A percentile compares a stretch with the other conserved stretches of the same genome.
Conservation (phyloP, 2,329 filamentous ascomycete genomes). For the Aspergillus fijiensis region DNA sequence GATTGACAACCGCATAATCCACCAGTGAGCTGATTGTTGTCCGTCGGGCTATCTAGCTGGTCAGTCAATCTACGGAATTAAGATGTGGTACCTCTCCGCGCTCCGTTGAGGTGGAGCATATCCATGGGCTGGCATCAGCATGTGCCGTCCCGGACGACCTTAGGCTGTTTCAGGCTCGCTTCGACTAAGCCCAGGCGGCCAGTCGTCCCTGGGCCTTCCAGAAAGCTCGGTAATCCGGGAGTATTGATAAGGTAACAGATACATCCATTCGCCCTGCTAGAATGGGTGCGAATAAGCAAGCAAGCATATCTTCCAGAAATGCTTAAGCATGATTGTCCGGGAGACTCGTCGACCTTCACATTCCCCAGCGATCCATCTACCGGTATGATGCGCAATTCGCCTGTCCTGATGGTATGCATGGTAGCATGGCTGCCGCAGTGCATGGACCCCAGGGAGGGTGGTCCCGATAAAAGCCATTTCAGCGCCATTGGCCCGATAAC, state of each 20-base stretch:
- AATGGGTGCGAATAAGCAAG: neutral
- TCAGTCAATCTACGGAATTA: neutral
- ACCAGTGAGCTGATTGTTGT: neutral
- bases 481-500: neutral
- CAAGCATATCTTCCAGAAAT: neutral
- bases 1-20: neutral
- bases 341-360: neutral
- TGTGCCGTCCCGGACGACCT: slow-evolving; percentile 22
- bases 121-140: slow-evolving; percentile 16
- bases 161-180: slow-evolving; percentile 31
- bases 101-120: slow-evolving; percentile 16
- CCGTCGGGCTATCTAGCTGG: neutral
- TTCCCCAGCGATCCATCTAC: neutral
- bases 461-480: neutral
- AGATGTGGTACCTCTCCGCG: slow-evolving; percentile 7
- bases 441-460: neutral
- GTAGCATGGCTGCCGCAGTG: neutral
- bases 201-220: slow-evolving; percentile 3
- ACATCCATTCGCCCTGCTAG: neutral
- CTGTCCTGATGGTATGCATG: neutral
- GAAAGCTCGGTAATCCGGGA: neutral
- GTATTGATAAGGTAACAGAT: neutral
- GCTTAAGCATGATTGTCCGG: neutral
- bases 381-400: neutral
- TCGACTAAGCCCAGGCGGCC: neutral